Evolutionary conservation across 1,284 basidiomycete genomes (phyloP).

Genomic region (Somion occarium): DNA sequence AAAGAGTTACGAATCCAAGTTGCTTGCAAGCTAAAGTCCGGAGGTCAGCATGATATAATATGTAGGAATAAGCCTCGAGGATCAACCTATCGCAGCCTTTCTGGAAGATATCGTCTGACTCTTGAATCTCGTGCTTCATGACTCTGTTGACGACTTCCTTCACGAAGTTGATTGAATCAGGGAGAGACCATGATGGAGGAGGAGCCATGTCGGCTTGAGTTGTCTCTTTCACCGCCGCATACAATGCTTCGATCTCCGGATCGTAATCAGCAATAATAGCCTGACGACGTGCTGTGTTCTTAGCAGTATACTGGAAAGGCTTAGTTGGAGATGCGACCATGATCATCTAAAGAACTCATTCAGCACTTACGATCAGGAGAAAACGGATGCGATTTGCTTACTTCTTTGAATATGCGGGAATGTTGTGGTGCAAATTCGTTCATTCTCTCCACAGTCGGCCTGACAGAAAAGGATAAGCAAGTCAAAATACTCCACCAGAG

Average conservation of each 20-base stretch:
- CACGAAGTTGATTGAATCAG: conserved; percentile 23
- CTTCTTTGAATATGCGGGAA: conserved; percentile 36
- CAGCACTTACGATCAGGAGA: not conserved
- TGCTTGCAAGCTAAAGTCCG: conserved; percentile 22
- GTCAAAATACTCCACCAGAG: not conserved
- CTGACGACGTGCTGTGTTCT: conserved; percentile 28
- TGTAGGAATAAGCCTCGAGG: too few relatives aligned
- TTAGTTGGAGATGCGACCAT: conserved; percentile 27
- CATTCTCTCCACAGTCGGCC: conserved; percentile 33
- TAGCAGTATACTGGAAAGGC: conserved; percentile 32
- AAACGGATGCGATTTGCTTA: not conserved
- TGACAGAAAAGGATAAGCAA: conserved; percentile 11
- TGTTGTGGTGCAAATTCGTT: conserved; percentile 38
- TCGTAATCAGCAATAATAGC: conserved; percentile 31
- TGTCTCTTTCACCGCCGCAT: conserved; percentile 23
- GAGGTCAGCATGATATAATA: too few relatives aligned
- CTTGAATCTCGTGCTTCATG: conserved; percentile 18
- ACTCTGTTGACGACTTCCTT: conserved; percentile 23
- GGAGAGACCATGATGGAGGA: conserved; percentile 25
- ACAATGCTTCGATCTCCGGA: conserved; percentile 30
- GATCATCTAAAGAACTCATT: conserved; percentile 26
- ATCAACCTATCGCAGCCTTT: conserved; percentile 37
- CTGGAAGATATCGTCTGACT: conserved; percentile 36
- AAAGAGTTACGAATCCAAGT: conserved; percentile 31
- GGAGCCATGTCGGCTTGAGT: conserved; percentile 2